Conservation (phyloP, 2,329 filamentous ascomycete species). For the Aureobasidium sp. region DNA sequence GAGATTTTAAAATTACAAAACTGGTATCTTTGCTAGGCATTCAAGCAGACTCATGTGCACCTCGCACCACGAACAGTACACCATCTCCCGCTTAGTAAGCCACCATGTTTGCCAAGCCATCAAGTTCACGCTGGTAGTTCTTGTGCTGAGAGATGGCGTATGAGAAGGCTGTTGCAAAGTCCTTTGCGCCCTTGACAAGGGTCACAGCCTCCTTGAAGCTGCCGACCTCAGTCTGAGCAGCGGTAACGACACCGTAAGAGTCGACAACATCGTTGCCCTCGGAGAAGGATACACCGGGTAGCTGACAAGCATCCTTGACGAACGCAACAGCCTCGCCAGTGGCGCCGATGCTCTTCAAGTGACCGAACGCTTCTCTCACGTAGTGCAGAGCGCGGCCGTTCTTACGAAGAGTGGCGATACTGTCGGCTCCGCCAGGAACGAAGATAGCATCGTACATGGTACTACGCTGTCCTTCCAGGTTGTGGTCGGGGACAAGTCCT, state of each 20-base stretch:
- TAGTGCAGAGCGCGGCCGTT: conserved; percentile 68
- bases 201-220: conserved; percentile 53
- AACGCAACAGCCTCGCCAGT: conserved; percentile 64
- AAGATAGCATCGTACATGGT: conserved; percentile 77
- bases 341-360: conserved; percentile 70
- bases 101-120: conserved; percentile 58
- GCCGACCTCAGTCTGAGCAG: conserved; percentile 44
- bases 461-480: conserved; percentile 70
- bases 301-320: conserved; percentile 41
- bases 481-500: conserved; percentile 62
- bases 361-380: conserved; percentile 72
- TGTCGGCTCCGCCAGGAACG: conserved; percentile 61
- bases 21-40: background rate
- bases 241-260: conserved; percentile 71
- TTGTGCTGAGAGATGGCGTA: conserved; percentile 62
- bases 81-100: conserved; percentile 48
- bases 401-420: conserved; percentile 54
- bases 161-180: conserved; percentile 64
- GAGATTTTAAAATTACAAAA: background rate
- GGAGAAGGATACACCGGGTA: conserved; percentile 42
- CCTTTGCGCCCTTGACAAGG: conserved; percentile 57
- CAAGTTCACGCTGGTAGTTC: conserved; percentile 65
- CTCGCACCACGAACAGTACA: background rate
- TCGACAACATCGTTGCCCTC: conserved; percentile 47
- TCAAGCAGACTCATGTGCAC: background rate